Evolutionary conservation across 2,329 filamentous ascomycete species (phyloP).

Genomic region (Hyphodiscus sp.): DNA sequence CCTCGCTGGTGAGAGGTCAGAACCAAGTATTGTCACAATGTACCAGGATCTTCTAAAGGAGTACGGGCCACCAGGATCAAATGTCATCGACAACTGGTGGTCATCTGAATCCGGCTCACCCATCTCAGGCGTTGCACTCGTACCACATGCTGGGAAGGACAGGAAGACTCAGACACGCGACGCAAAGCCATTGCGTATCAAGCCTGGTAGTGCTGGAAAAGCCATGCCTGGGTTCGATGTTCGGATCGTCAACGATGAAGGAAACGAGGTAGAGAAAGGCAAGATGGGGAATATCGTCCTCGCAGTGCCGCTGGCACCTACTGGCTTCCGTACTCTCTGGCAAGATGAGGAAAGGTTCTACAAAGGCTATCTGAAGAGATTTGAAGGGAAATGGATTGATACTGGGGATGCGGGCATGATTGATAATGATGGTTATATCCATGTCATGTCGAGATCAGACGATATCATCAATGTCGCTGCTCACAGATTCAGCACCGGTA

Average conservation of each 20-base stretch:
- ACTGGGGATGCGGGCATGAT: conserved; percentile 88
- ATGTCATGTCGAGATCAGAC: conserved; percentile 61
- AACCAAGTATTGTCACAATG: conserved; percentile 75
- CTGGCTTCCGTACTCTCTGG: conserved; percentile 81
- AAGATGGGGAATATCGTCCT: conserved; percentile 91
- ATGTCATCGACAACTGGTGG: conserved; percentile 70
- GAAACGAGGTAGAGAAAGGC: conserved; percentile 61
- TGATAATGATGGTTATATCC: conserved; percentile 63
- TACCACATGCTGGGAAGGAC: conserved; percentile 53
- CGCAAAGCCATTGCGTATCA: conserved; percentile 52
- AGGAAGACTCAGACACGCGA: conserved; percentile 34
- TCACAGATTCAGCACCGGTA: conserved; percentile 82
- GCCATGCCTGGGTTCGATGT: conserved; percentile 90
- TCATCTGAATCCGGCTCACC: conserved; percentile 64
- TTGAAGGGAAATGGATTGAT: conserved; percentile 77
- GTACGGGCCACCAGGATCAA: conserved; percentile 57
- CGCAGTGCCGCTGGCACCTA: conserved; percentile 73
- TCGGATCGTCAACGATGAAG: conserved; percentile 73
- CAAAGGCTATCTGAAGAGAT: conserved; percentile 75
- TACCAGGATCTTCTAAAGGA: conserved; percentile 68
- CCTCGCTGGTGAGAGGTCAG: conserved; percentile 82
- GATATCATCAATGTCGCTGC: conserved; percentile 96
- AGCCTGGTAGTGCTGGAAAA: conserved; percentile 83
- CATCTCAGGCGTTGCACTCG: conserved; percentile 58
- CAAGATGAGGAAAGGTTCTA: conserved; percentile 81